Evolutionary conservation across 345 rosid genomes (phyloP), one percentile per base, ranked within the genome.

Genomic region (Populus tremula): DNA sequence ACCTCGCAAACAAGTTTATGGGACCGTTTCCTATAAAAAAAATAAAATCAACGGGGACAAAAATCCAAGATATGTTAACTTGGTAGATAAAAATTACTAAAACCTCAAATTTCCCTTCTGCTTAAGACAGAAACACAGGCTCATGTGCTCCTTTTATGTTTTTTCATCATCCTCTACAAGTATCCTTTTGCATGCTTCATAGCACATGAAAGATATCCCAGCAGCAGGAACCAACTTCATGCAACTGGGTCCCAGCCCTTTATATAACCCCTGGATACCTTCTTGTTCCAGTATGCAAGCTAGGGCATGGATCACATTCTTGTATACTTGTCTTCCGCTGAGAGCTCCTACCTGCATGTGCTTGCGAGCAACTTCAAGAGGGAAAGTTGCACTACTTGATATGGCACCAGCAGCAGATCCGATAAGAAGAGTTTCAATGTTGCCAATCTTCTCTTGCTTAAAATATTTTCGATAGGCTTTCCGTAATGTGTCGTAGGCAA

Each of bases 181-280:
- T 77, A 93, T 88, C 89, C 87, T 87, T 84, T 94, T 96, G 86
- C 94, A 90, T 33, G 98, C 98, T 83, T 96, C 98, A 79, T 93
- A 96, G 82, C 98, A 96, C 99, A 96, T 93, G 83, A 96, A 96
- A 12, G 99, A 94, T 84, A 96, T 93, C 73, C 99, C 99, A 61
- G 98, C 99, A 61, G 99, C 98, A 43, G 97, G 98, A 43, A 95
- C 97, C 89, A 95, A 75, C 86, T 95, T 95, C 92, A 93, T 83
- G 91, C 97, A 93, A 81, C 98, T 95, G 0, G 97, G 98, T 49
- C 98, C 99, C 74, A 95, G 80, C 63, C 99, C 99, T 81, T 88
- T 92, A 78, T 93, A 96, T 75, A 94, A 82, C 75, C 99, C 98
- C 0, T 69, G 87, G 33, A 96, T 69, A 67, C 99, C 98, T 83